phyloP scores from a whole-genome alignment of 139 green algal species.

The Coccomyxa sp. region DNA sequence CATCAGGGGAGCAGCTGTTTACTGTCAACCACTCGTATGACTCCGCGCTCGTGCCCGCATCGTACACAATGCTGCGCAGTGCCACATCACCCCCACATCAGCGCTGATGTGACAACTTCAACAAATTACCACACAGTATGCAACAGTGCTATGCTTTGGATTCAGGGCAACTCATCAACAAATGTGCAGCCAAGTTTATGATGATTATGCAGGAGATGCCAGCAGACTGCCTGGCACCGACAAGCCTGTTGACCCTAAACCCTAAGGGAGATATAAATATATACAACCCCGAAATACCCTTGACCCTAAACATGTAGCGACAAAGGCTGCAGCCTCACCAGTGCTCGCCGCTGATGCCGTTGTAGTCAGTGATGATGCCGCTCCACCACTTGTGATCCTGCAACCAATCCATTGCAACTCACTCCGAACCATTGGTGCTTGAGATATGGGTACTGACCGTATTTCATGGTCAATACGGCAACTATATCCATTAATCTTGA shows the following conservation, averaged over 20 bases:
- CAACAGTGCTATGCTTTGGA: not conserved
- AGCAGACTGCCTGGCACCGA: not conserved
- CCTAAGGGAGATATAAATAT: too few species aligned
- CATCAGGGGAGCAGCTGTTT: not conserved
- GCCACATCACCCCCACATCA: too few species aligned
- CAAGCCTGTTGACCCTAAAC: too few species aligned
- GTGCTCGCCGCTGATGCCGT: not conserved
- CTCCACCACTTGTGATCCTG: not conserved
- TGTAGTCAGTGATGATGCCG: slow-evolving; percentile 4
- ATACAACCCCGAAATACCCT: too few species aligned
- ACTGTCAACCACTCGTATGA: slow-evolving; percentile 1
- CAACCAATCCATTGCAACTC: not conserved
- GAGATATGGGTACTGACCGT: too few species aligned
- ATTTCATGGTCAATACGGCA: too few species aligned
- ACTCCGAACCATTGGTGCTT: too few species aligned
- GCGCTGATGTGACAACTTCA: too few species aligned
- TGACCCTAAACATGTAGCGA: too few species aligned
- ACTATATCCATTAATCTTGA: too few species aligned
- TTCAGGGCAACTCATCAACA: not conserved
- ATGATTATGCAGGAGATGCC: not conserved
- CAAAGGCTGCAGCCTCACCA: not conserved
- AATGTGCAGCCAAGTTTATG: not conserved
- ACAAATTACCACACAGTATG: not conserved
- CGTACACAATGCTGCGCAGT: not conserved
- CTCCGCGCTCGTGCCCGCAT: not conserved